Evolutionary conservation across 179 eudicot genomes (phyloP), one percentile per base, ranked within the genome.

Genomic region (Corrigiola litoralis): DNA sequence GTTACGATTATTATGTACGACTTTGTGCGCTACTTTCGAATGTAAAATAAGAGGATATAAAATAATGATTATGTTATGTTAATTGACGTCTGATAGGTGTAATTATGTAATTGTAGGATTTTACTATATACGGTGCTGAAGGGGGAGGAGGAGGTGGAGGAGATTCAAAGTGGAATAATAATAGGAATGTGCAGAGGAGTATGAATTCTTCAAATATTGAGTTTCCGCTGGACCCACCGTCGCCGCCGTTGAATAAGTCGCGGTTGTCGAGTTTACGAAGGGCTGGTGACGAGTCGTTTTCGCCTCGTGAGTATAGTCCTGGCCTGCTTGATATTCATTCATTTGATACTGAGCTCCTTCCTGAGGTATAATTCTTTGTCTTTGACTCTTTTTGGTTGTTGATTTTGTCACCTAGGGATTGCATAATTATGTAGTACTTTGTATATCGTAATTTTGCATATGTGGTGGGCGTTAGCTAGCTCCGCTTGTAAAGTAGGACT

Each of bases 321-420:
- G 97, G 97, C 5, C 79, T 88, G 31, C 76, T 94, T 38, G 99
- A 94, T 86, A 82, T 90, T 73, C 89, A 87, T 70, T 75, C 99
- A 0, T 67, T 80, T 44, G 96, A 87, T 65, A 84, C 94, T 1
- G 91, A 94, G 71, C 91, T 94, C 42, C 71, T 94, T 28, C 59
- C 99, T 11, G 99, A 90, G 94, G 99, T 90, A 50, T 47, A 31
- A 16, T 12, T 47, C 36, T 34, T 33, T 12, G 18, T 34, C 34
- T 55, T 54, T 11, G 6, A 0, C 17, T 16, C 16, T 5, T 14
- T 24, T 63, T 36, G 16, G 20, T 27, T 32, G 4, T 0, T 60
- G 27, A 25, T 0, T 65, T 16, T 16, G 20, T 53, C n/a, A n/a
- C n/a, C n/a, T n/a, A n/a, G n/a, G n/a, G n/a, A n/a, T n/a, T n/a